Base-by-base conservation (phyloP, 2,329 filamentous ascomycete species). In the Ascosphaera acerosa region DNA sequence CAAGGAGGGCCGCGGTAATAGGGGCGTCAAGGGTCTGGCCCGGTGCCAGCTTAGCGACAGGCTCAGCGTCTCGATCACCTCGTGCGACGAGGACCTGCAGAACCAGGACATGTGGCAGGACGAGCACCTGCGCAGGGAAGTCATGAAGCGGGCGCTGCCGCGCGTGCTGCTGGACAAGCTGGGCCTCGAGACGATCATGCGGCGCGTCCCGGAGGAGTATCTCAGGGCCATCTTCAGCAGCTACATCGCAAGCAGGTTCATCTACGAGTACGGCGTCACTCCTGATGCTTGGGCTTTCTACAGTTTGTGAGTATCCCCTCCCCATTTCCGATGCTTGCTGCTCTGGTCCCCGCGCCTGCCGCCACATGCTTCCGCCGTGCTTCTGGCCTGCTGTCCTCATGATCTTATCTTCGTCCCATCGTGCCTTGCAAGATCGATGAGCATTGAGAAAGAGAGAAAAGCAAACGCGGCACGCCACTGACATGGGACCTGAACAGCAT, bases 201-300 rank as follows among this genome's bases (percentile, higher is more conserved):
- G 72, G 46, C 68, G 87, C 40, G 82, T 97, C 15, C 87, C 87
- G 1, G 78, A 91, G 37, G 74, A 71, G 42, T 97, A 97, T 49
- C 66, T 97, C 38, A 70, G 81, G 40, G 75, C 82, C 40, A 94
- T 97, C 50, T 97, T 97, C 48, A 87, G 87, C 42, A 89, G 77
- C 49, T 92, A 84, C 55, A 62, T 97, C 41, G 84, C 87, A 30
- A 89, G 76, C 46, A 75, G 87, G 27, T 97, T 97, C 50, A 80
- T 97, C 25, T 97, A 97, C 53, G 70, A 90, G 51, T 87, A 84
- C 50, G 87, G 87, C 45, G 82, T 81, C 49, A 73, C 68, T 41
- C 82, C 87, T 4, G 87, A 75, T 58, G 84, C 92, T 46, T 94
- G 97, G 58, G 81, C 84, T 23, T 97, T 97, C 63, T 97, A 90